A percentile compares a stretch with the other conserved stretches of the same genome.
Evolutionary conservation across 2,329 filamentous ascomycete species (phyloP).

Genomic region (Calonectria pseudoreteaudii): DNA sequence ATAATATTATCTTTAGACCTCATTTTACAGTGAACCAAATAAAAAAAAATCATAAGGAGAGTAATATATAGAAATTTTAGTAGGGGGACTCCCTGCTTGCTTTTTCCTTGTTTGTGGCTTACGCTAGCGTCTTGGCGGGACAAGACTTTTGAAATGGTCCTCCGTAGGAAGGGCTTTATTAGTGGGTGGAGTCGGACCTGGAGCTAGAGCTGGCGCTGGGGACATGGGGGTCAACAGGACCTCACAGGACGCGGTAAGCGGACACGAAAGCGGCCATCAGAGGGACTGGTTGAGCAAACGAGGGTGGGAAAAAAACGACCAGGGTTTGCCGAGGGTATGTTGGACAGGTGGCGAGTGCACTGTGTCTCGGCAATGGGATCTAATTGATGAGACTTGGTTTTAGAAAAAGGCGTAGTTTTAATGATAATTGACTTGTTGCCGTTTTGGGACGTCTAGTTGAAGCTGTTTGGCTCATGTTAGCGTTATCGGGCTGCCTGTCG

Average conservation of each 20-base stretch:
- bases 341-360: background rate
- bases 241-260: constrained; percentile 27
- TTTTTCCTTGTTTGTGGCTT: too few species aligned
- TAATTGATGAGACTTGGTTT: background rate
- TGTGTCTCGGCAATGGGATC: background rate
- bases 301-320: constrained; percentile 14
- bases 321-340: constrained; percentile 26
- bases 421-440: background rate
- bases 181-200: constrained; percentile 35
- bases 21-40: too few species aligned
- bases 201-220: constrained; percentile 5
- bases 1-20: too few species aligned
- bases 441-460: background rate
- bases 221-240: constrained; percentile 17
- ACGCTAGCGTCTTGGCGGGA: too few species aligned
- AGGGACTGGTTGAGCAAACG: background rate
- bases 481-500: constrained; percentile 3
- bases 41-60: too few species aligned
- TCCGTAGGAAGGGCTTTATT: constrained; percentile 20
- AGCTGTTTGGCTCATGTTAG: constrained; percentile 14
- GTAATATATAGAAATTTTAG: too few species aligned
- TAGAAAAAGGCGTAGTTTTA: background rate
- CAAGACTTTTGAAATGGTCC: too few species aligned
- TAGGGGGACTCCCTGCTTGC: too few species aligned
- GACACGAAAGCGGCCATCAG: constrained; percentile 12